phyloP scores from a whole-genome alignment of 1,284 basidiomycete species.

The Trametes pubescens region DNA sequence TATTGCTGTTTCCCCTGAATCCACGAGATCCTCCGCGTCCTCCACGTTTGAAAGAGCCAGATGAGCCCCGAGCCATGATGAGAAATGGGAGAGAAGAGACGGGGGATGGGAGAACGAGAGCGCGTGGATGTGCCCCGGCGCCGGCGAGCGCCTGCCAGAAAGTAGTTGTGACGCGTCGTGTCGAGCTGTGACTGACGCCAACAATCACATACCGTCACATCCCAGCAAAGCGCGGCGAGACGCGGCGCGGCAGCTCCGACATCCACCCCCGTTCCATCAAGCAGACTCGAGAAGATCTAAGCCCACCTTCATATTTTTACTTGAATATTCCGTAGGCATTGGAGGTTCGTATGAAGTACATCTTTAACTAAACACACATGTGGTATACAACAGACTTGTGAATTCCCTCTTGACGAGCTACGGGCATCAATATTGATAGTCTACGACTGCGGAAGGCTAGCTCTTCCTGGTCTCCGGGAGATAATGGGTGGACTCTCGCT shows the following conservation, averaged over 20 bases:
- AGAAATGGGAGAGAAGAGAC: background rate
- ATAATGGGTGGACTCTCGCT: no score
- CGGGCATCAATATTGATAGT: no score
- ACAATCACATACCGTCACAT: conserved; percentile 17
- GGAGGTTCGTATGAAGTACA: background rate
- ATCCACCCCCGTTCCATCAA: no score
- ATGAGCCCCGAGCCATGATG: conserved; percentile 42
- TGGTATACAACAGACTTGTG: no score
- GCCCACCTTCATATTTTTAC: background rate
- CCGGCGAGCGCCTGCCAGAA: background rate
- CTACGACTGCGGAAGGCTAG: no score
- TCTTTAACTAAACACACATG: no score
- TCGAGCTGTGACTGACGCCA: conserved; percentile 30
- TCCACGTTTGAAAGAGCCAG: conserved; percentile 33
- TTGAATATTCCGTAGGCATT: background rate
- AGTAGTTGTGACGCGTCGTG: conserved; percentile 25
- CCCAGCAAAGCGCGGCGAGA: no score
- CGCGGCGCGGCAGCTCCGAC: no score
- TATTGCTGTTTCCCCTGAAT: conserved; percentile 46
- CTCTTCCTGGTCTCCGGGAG: no score
- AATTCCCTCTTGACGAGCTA: no score
- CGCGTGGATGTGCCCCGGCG: background rate
- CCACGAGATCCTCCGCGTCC: conserved; percentile 38
- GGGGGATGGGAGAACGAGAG: background rate
- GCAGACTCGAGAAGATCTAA: background rate